These are phyloP conservation scores for Scenedesmus sp. DNA, from an alignment of 163 green algal species.

Conservation along the genomic window DNA sequence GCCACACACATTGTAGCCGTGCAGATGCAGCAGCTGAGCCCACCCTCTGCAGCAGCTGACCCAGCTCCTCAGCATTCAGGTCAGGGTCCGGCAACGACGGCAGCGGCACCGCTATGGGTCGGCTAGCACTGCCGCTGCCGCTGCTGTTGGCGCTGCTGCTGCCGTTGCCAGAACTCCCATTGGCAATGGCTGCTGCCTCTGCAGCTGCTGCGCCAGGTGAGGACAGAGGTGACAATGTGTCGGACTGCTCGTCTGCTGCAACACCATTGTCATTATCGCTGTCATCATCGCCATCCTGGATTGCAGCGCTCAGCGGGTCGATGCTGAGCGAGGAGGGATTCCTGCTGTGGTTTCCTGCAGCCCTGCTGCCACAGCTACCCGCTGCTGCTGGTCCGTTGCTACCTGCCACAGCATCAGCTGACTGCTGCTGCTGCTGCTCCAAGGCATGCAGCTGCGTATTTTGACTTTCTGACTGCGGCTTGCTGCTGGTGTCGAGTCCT, in stretches of 20 bases:
- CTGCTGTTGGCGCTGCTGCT: conserved; percentile 2
- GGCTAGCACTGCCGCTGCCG: neutral
- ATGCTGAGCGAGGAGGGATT: neutral
- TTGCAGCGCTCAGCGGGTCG: neutral
- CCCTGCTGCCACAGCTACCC: neutral
- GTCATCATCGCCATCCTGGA: neutral
- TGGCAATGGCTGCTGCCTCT: neutral
- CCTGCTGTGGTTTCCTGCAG: neutral
- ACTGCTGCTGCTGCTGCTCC: conserved; percentile 3
- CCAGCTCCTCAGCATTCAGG: conserved; percentile 3
- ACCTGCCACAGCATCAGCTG: neutral
- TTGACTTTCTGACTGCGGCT: neutral
- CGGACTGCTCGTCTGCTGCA: too few relatives aligned
- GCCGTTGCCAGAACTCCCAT: neutral
- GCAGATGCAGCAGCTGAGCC: neutral
- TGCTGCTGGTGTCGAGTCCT: neutral
- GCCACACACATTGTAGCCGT: neutral
- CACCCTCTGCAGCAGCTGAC: conserved; percentile 16
- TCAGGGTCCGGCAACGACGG: conserved; percentile 20
- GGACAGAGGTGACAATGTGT: neutral
- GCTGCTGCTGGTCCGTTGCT: neutral
- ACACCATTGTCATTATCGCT: neutral
- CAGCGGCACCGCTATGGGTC: conserved; percentile 21
- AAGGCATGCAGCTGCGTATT: neutral
- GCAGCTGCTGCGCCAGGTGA: too few relatives aligned